Evolutionary conservation across 1,284 basidiomycete genomes (phyloP).

Genomic region (Melampsora medusae): DNA sequence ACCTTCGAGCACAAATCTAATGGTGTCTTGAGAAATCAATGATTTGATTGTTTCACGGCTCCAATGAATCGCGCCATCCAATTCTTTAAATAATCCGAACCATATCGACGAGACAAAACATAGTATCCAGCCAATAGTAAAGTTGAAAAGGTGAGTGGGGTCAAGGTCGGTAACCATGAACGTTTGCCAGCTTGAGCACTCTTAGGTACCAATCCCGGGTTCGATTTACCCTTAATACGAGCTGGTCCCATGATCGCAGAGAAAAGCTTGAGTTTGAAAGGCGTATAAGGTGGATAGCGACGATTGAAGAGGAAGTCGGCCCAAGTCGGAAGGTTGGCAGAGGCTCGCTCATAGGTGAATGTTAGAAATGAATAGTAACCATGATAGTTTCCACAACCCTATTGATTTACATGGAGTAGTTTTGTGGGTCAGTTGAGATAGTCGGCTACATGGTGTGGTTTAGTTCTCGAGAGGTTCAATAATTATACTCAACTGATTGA

Average conservation of each 20-base stretch:
- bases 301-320: conserved; percentile 53
- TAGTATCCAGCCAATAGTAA: too few species aligned
- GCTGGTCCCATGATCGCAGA: conserved; percentile 14
- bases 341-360: conserved; percentile 56
- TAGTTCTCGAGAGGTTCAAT: conserved; percentile 25
- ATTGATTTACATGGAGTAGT: neutral
- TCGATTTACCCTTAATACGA: conserved; percentile 24
- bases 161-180: too few species aligned
- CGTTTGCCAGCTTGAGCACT: neutral
- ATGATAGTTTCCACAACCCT: conserved; percentile 53
- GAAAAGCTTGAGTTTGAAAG: conserved; percentile 30
- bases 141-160: too few species aligned
- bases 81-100: too few species aligned
- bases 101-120: too few species aligned
- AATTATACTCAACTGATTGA: conserved; percentile 47
- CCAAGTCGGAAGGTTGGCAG: conserved; percentile 53
- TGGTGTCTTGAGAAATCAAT: too few species aligned
- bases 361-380: conserved; percentile 54
- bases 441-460: neutral
- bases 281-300: conserved; percentile 55
- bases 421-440: neutral
- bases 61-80: too few species aligned
- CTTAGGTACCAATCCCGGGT: conserved; percentile 11
- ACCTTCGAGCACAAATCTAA: too few species aligned
- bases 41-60: too few species aligned